These are phyloP conservation scores for Lepidium sativum DNA, from an alignment of 345 rosid genomes.

Conservation along the genomic window DNA sequence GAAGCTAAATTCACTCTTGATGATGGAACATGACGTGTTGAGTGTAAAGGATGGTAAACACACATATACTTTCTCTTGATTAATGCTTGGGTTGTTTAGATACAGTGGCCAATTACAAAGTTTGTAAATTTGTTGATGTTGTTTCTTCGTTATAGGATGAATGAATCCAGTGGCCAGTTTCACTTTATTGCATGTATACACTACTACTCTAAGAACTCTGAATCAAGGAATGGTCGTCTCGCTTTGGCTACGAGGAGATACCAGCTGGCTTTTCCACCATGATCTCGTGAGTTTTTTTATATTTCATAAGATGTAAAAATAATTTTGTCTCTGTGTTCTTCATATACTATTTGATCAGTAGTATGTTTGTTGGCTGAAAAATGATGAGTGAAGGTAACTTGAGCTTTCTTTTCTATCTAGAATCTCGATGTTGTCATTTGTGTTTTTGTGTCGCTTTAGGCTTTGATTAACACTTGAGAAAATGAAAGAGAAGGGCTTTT, in stretches of 20 bases:
- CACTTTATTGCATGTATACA: too few species aligned
- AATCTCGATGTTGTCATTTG: not conserved
- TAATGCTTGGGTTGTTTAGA: not conserved
- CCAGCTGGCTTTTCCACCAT: conserved; percentile 68
- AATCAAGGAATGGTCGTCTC: conserved; percentile 78
- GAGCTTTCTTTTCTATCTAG: not conserved
- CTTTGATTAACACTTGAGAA: not conserved
- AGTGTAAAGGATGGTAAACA: conserved; percentile 69
- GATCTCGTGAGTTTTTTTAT: conserved; percentile 57
- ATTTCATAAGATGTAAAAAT: not conserved
- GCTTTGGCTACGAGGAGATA: conserved; percentile 71
- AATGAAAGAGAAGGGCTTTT: not conserved
- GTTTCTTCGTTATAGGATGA: conserved; percentile 42
- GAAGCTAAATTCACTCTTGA: conserved; percentile 63
- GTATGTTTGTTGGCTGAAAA: not conserved
- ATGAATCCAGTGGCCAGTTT: too few species aligned
- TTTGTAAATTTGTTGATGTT: not conserved
- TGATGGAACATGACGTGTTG: conserved; percentile 82
- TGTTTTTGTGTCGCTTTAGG: not conserved
- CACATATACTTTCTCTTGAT: not conserved
- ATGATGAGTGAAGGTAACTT: not conserved
- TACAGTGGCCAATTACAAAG: not conserved
- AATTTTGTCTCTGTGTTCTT: not conserved
- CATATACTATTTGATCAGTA: not conserved
- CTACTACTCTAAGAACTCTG: too few species aligned